Evolutionary conservation across 176 grass and related monocot genomes (phyloP).

Genomic region (Zea luxurians): DNA sequence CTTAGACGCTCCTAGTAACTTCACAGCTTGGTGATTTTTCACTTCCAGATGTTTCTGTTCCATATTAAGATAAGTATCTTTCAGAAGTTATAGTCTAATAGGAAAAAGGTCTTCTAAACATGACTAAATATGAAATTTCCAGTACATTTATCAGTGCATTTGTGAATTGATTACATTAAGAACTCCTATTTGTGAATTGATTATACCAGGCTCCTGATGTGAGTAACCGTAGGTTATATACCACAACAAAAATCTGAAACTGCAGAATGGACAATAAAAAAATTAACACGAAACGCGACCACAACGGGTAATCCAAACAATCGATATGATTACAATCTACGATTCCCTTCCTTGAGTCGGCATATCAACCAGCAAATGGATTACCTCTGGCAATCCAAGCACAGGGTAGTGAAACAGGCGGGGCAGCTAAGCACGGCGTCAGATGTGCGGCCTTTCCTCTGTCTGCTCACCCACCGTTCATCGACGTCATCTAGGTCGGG

Average conservation of each 20-base stretch:
- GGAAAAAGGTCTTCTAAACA: not conserved
- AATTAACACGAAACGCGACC: not conserved
- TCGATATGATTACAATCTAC: not conserved
- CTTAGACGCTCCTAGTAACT: not conserved
- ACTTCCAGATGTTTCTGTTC: not conserved
- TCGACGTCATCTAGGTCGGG: constrained; percentile 74
- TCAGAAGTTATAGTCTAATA: not conserved
- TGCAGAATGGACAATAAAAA: not conserved
- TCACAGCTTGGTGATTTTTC: not conserved
- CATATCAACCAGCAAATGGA: not conserved
- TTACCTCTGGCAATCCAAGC: constrained; percentile 94
- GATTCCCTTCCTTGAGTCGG: not conserved
- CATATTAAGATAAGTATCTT: not conserved
- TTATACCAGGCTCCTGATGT: not conserved
- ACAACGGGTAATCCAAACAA: not conserved
- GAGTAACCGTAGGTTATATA: not conserved
- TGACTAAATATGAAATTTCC: not conserved
- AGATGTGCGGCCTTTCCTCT: constrained; percentile 74
- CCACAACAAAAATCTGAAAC: not conserved
- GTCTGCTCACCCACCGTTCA: constrained; percentile 67
- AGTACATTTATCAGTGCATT: not conserved
- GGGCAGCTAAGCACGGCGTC: constrained; percentile 88
- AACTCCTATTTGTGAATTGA: not conserved
- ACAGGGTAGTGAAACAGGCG: constrained; percentile 85
- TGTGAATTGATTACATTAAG: not conserved